A percentile compares a stretch with the other conserved stretches of the same genome.
phyloP scores from a whole-genome alignment of 192 early-diverging fungal species.

The Gaertneriomyces sp. region DNA sequence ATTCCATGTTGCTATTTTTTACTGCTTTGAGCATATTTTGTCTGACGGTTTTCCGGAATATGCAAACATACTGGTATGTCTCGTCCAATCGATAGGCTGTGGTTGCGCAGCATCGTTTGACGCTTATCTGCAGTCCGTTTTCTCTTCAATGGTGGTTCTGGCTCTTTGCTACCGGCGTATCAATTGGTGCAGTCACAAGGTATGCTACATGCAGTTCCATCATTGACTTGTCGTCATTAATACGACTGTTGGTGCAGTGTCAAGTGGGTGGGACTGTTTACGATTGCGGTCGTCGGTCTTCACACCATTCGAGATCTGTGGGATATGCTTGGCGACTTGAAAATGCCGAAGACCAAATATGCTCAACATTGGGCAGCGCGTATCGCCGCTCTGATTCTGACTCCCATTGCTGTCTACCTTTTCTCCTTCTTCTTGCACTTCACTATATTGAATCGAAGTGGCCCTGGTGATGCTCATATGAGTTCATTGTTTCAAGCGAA shows the following conservation, averaged over 20 bases:
- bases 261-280: constrained; percentile 97
- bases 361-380: constrained; percentile 82
- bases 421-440: constrained; percentile 85
- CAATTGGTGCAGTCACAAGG: constrained; percentile 81
- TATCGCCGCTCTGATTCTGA: constrained; percentile 69
- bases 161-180: constrained; percentile 79
- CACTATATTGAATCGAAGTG: constrained; percentile 71
- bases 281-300: constrained; percentile 83
- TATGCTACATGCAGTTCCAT: constrained; percentile 13
- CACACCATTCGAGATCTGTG: constrained; percentile 94
- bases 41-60: constrained; percentile 70
- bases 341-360: constrained; percentile 61
- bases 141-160: constrained; percentile 84
- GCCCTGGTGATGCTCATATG: constrained; percentile 90
- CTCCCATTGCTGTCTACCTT: constrained; percentile 82
- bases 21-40: constrained; percentile 68
- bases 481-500: constrained; percentile 95
- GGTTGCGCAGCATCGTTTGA: neutral
- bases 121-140: constrained; percentile 61
- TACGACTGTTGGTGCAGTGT: constrained; percentile 47
- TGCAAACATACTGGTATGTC: constrained; percentile 48
- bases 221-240: constrained; percentile 10
- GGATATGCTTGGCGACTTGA: constrained; percentile 74
- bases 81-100: neutral
- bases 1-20: constrained; percentile 92